Conservation (phyloP, 1,284 basidiomycete genomes). For the Paramarasmius palmivorus region DNA sequence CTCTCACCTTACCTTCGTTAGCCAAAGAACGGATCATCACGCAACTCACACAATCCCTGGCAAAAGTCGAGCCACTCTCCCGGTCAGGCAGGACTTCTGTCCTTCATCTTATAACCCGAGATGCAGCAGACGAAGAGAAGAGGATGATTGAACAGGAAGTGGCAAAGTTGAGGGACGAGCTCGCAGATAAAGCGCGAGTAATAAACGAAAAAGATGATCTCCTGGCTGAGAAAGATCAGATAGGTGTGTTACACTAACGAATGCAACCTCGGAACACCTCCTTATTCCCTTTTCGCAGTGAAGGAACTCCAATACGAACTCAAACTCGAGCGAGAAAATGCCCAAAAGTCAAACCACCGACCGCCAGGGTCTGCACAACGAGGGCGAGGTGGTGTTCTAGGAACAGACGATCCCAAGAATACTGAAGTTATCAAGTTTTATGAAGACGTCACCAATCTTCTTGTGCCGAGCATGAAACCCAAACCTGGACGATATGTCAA, state of each 20-base stretch:
- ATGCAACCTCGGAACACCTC: too few relatives aligned
- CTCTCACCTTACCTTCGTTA: conserved; percentile 24
- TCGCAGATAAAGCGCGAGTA: conserved; percentile 43
- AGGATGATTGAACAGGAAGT: conserved; percentile 51
- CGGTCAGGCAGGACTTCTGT: conserved; percentile 47
- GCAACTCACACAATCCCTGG: conserved; percentile 55
- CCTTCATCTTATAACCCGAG: conserved; percentile 68
- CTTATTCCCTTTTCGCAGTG: too few relatives aligned
- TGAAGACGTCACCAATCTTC: conserved; percentile 60
- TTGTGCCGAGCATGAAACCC: conserved; percentile 50
- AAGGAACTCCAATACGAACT: conserved; percentile 51
- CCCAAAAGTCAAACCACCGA: conserved; percentile 36
- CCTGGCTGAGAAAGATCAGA: conserved; percentile 45
- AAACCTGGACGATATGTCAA: conserved; percentile 32
- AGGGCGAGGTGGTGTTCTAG: conserved; percentile 30
- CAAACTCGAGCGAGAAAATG: conserved; percentile 60
- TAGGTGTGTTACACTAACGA: conserved; percentile 43
- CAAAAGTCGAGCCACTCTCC: conserved; percentile 53
- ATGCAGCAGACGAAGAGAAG: conserved; percentile 70
- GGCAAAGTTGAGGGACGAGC: conserved; percentile 39
- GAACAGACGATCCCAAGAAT: conserved; percentile 52
- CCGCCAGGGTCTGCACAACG: conserved; percentile 29
- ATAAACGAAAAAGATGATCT: conserved; percentile 48
- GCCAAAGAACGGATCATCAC: conserved; percentile 59
- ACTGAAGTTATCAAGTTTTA: conserved; percentile 54